These are phyloP conservation scores for Ogataea methylovora DNA, from an alignment of 805 yeast species.

Conservation along the genomic window DNA sequence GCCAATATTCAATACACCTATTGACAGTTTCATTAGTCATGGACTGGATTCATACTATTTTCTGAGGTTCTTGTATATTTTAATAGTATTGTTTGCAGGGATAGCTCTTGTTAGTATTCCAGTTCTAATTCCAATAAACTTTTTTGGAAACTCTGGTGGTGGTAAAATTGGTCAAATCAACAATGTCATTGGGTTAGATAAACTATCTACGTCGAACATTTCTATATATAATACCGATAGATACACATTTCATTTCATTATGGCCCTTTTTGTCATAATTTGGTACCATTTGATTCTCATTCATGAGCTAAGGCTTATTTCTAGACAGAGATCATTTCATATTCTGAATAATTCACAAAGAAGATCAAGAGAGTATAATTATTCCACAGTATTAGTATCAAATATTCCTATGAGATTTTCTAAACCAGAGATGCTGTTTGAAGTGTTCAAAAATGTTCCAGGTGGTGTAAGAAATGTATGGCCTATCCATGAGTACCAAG, in stretches of 20 bases:
- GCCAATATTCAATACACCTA: conserved; percentile 26
- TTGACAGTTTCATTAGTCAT: conserved; percentile 22
- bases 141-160: conserved; percentile 34
- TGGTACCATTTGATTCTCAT: conserved; percentile 50
- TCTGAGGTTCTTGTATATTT: conserved; percentile 48
- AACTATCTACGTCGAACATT: conserved; percentile 64
- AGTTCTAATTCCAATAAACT: conserved; percentile 58
- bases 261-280: conserved; percentile 46
- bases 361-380: conserved; percentile 12
- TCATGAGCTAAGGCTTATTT: conserved; percentile 47
- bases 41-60: conserved; percentile 78
- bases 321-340: conserved; percentile 38
- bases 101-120: conserved; percentile 51
- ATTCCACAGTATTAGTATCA: conserved; percentile 29
- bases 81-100: conserved; percentile 42
- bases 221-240: conserved; percentile 41
- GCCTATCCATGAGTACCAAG: conserved; percentile 43
- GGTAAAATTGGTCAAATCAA: conserved; percentile 7
- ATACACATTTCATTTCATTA: conserved; percentile 55
- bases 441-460: conserved; percentile 34
- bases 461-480: conserved; percentile 52
- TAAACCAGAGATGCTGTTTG: conserved; percentile 18
- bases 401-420: conserved; percentile 34
- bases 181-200: conserved; percentile 46
- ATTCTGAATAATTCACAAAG: conserved; percentile 20